Conservation (phyloP, 805 yeast genomes). For the Hanseniaspora thailandica region DNA sequence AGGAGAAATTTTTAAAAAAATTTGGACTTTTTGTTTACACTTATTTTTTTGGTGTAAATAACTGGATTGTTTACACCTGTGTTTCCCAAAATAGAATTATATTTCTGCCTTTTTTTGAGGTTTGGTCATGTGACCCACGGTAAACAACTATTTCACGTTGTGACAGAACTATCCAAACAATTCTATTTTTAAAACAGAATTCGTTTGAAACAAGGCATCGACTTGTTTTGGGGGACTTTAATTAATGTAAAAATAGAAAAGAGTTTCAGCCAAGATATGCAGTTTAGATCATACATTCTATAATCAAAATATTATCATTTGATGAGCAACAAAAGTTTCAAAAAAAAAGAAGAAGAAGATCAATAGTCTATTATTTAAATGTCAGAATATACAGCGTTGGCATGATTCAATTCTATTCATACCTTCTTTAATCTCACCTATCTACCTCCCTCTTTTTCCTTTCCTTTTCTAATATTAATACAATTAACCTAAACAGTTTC, state of each 20-base stretch:
- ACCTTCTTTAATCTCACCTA: too few relatives aligned
- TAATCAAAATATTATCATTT: too few relatives aligned
- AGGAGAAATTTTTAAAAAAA: background rate
- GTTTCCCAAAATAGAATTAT: background rate
- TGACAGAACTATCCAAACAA: too few relatives aligned
- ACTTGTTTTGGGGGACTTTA: too few relatives aligned
- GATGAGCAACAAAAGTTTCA: background rate
- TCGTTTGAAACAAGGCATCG: too few relatives aligned
- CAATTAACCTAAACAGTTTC: conserved; percentile 37
- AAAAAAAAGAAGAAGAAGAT: background rate
- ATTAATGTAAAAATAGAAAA: too few relatives aligned
- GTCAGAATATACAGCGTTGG: too few relatives aligned
- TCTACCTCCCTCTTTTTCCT: background rate
- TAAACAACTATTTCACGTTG: background rate
- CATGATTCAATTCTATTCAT: too few relatives aligned
- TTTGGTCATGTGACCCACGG: background rate
- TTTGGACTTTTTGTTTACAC: background rate
- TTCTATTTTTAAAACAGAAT: background rate
- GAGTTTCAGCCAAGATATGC: too few relatives aligned
- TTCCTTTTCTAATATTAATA: background rate
- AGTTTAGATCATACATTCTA: too few relatives aligned
- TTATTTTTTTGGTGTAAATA: background rate
- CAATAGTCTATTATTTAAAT: background rate
- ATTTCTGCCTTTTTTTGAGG: background rate
- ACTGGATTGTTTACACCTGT: background rate